Evolutionary conservation across 2,329 filamentous ascomycete species (phyloP), one percentile per base, ranked within the genome.

Genomic region (Hypoxylon sp.): DNA sequence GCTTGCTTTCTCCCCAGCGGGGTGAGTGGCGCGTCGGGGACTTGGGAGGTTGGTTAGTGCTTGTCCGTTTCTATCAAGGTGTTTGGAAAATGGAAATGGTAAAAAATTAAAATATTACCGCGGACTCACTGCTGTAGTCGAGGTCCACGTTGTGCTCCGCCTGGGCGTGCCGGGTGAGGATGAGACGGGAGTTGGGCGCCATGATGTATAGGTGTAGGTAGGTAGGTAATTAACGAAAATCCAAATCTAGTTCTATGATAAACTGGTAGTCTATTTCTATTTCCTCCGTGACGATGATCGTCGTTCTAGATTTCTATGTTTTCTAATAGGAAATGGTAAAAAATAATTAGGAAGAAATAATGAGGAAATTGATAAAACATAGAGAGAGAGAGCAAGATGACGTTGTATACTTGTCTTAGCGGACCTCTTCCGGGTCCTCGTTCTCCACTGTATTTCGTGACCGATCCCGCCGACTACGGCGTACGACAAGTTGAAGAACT

Each of bases 61-160:
- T n/a, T n/a, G n/a, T n/a, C n/a, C n/a, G n/a, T n/a, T n/a, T n/a
- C n/a, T n/a, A n/a, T n/a, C n/a, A n/a, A n/a, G n/a, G n/a, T n/a
- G n/a, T n/a, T n/a, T n/a, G n/a, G n/a, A n/a, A n/a, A n/a, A n/a
- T n/a, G n/a, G n/a, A n/a, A n/a, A n/a, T n/a, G n/a, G n/a, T n/a
- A n/a, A n/a, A n/a, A n/a, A n/a, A n/a, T n/a, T n/a, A n/a, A n/a
- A n/a, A n/a, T n/a, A n/a, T n/a, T n/a, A n/a, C n/a, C n/a, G n/a
- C n/a, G n/a, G n/a, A 49, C 61, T 43, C 54, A 64, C 63, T 66
- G 44, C 48, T 58, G 43, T 65, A 64, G 40, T 65, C 60, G 1
- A 58, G 47, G 37, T 59, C 45, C 43, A 64, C 62, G 32, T 66
- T 65, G 42, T 65, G 64, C 45, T 66, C 60, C n/a, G 64, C 62